These are phyloP conservation scores for Pseudozyma sp. DNA, from an alignment of 1,284 basidiomycete species.

Conservation along the genomic window DNA sequence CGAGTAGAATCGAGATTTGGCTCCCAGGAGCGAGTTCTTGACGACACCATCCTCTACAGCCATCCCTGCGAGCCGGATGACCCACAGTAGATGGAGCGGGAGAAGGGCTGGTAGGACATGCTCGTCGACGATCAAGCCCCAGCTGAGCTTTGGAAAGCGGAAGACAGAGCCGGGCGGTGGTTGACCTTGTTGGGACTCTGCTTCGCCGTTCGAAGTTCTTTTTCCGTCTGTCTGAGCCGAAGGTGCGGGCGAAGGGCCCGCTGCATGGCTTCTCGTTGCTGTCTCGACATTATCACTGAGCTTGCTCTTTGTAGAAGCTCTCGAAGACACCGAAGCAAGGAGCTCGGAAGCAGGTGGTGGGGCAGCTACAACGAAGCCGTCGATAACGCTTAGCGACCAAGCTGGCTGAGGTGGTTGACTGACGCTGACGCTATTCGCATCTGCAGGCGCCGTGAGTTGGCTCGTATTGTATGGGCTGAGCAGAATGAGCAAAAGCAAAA, in stretches of 20 bases:
- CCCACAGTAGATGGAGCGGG: conserved; percentile 46
- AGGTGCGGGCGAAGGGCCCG: conserved; percentile 27
- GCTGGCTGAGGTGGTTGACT: conserved; percentile 31
- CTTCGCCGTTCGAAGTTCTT: not conserved
- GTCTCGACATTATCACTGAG: not conserved
- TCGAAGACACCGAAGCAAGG: conserved; percentile 7
- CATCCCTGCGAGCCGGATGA: conserved; percentile 37
- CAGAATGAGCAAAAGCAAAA: conserved; percentile 48
- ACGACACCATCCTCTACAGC: conserved; percentile 46
- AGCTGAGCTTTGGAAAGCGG: conserved; percentile 46
- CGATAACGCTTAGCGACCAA: conserved; percentile 44
- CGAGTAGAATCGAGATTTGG: conserved; percentile 34
- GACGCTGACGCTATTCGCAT: conserved; percentile 10
- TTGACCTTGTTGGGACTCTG: conserved; percentile 21
- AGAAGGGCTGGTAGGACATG: conserved; percentile 45
- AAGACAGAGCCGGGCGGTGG: conserved; percentile 48
- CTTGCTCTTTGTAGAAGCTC: not conserved
- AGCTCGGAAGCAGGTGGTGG: conserved; percentile 16
- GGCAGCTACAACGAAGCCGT: conserved; percentile 42
- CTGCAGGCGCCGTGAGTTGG: conserved; percentile 25
- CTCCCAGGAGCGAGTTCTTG: conserved; percentile 33
- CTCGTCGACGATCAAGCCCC: conserved; percentile 39
- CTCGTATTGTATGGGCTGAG: conserved; percentile 38
- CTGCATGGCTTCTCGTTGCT: not conserved
- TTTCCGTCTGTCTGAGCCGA: conserved; percentile 3